phyloP scores from a whole-genome alignment of 331 rosid species.

The Dryas integrifolia region DNA sequence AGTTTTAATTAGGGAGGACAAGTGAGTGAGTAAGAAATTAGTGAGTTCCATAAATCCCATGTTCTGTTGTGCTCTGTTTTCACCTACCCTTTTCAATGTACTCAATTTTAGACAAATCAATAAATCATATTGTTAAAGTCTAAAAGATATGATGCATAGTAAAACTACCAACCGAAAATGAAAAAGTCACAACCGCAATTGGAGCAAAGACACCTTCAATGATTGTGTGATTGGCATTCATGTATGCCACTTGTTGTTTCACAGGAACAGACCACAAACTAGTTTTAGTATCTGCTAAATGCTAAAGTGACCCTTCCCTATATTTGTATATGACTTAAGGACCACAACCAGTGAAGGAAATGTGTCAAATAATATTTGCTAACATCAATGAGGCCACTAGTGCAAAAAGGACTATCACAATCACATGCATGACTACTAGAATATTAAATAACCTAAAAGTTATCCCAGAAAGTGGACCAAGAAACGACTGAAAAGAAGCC shows the following conservation, averaged over 20 bases:
- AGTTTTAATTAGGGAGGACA: no score
- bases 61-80: background rate
- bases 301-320: background rate
- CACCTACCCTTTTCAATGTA: background rate
- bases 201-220: conserved; percentile 1
- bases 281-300: background rate
- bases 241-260: background rate
- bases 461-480: no score
- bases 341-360: background rate
- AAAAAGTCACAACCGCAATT: conserved; percentile 17
- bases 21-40: no score
- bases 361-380: no score
- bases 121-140: background rate
- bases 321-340: background rate
- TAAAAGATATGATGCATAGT: background rate
- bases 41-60: background rate
- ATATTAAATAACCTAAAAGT: no score
- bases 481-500: no score
- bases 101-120: background rate
- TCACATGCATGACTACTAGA: no score
- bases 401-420: no score
- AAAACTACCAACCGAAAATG: conserved; percentile 20
- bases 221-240: background rate
- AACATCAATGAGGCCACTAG: no score
- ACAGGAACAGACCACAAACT: background rate